Percentiles rank a stretch among this genome's conserved stretches.
phyloP scores from a whole-genome alignment of 192 early-diverging fungal genomes.

The Entrophospora sp. region DNA sequence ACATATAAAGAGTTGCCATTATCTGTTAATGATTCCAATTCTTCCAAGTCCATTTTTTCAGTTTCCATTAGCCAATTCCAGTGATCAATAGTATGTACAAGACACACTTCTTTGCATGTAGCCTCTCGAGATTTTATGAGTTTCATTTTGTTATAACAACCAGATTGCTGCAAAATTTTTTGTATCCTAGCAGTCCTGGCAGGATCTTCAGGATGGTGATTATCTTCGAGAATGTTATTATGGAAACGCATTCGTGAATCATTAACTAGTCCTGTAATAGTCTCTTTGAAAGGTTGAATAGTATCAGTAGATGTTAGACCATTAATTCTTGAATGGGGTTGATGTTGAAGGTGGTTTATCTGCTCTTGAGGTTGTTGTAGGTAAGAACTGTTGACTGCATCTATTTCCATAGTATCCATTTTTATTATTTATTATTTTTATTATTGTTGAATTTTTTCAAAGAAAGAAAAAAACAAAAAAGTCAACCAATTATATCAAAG shows the following conservation, averaged over 20 bases:
- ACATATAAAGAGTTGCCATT: constrained; percentile 64
- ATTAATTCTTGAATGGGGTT: too few relatives aligned
- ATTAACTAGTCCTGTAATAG: constrained; percentile 45
- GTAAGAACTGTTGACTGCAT: too few relatives aligned
- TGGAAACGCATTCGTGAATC: constrained; percentile 61
- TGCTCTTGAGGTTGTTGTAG: too few relatives aligned
- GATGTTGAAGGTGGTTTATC: too few relatives aligned
- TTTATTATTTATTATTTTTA: too few relatives aligned
- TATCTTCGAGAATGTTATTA: constrained; percentile 43
- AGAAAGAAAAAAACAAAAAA: too few relatives aligned
- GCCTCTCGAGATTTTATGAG: constrained; percentile 38
- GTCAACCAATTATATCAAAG: too few relatives aligned
- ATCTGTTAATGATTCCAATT: constrained; percentile 33
- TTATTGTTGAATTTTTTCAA: too few relatives aligned
- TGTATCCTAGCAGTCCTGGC: constrained; percentile 62
- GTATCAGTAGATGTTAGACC: too few relatives aligned
- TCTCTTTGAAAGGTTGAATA: not conserved
- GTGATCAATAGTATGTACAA: constrained; percentile 45
- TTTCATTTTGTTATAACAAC: constrained; percentile 37
- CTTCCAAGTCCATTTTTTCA: constrained; percentile 26
- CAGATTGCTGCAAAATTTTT: constrained; percentile 38
- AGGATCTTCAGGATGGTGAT: constrained; percentile 70
- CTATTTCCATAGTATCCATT: too few relatives aligned
- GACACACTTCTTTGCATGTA: constrained; percentile 37
- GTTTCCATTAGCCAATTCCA: constrained; percentile 36